phyloP scores from a whole-genome alignment of 768 basidiomycete genomes.

The Kwoniella newhampshirensis region DNA sequence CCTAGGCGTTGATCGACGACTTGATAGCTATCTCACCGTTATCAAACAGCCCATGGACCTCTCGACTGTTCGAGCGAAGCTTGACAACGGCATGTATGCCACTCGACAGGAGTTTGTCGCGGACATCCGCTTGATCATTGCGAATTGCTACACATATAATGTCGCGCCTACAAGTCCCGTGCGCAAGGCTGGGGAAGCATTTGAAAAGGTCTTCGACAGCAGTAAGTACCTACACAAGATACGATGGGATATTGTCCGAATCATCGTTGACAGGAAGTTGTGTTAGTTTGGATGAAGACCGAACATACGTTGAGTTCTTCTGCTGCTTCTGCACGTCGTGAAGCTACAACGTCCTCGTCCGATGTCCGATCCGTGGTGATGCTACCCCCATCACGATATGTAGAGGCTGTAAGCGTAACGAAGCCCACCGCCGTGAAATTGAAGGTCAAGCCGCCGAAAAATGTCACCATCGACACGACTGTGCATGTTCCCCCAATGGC shows the following conservation, averaged over 20 bases:
- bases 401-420: conserved; percentile 1
- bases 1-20: no score
- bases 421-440: conserved; percentile 30
- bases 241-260: background rate
- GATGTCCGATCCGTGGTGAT: background rate
- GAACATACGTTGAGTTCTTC: conserved; percentile 57
- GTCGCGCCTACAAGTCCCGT: conserved; percentile 62
- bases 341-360: background rate
- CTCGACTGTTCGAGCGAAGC: conserved; percentile 78
- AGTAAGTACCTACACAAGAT: conserved; percentile 59
- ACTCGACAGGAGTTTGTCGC: conserved; percentile 77
- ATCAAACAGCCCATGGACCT: conserved; percentile 95
- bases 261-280: background rate
- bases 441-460: conserved; percentile 43
- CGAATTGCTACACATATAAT: conserved; percentile 86
- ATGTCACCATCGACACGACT: conserved; percentile 13
- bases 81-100: conserved; percentile 81
- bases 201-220: conserved; percentile 83
- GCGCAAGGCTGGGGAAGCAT: conserved; percentile 68
- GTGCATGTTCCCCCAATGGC: conserved; percentile 30
- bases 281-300: conserved; percentile 68
- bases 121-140: conserved; percentile 84
- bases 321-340: conserved; percentile 15
- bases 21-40: conserved; percentile 76
- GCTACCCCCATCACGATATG: conserved; percentile 13